phyloP scores from a whole-genome alignment of 2,329 filamentous ascomycete species.

The Aspergillus piperis region DNA sequence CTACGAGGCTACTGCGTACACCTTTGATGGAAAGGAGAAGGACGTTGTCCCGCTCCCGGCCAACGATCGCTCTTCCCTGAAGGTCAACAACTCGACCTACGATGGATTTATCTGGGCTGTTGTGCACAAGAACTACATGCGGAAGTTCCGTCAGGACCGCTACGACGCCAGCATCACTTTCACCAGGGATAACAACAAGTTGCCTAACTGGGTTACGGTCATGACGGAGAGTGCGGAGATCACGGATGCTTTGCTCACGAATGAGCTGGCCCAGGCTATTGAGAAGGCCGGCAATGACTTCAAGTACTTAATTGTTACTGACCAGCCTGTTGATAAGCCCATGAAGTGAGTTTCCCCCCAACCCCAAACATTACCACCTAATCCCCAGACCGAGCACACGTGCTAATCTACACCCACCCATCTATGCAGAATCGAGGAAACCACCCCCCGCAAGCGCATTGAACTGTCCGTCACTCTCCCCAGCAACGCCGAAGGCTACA shows the following conservation, averaged over 20 bases:
- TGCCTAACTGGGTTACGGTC: slow-evolving; percentile 85
- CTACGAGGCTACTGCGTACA: slow-evolving; percentile 75
- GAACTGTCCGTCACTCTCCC: slow-evolving; percentile 73
- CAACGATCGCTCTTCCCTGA: slow-evolving; percentile 60
- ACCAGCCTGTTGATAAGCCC: slow-evolving; percentile 87
- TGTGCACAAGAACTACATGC: slow-evolving; percentile 95
- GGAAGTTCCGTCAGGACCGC: slow-evolving; percentile 81
- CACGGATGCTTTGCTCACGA: slow-evolving; percentile 80
- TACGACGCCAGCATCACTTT: slow-evolving; percentile 92
- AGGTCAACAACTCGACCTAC: slow-evolving; percentile 62
- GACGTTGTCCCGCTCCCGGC: slow-evolving; percentile 69
- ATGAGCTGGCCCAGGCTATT: slow-evolving; percentile 81
- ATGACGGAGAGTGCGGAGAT: slow-evolving; percentile 98
- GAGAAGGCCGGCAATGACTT: slow-evolving; percentile 75
- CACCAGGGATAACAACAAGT: slow-evolving; percentile 88
- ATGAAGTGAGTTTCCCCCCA: slow-evolving; percentile 64
- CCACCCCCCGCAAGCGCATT: slow-evolving; percentile 80
- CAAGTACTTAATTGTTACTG: slow-evolving; percentile 84
- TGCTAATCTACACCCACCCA: background rate
- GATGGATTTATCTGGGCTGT: slow-evolving; percentile 94
- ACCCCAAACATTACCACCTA: background rate
- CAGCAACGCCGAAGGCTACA: slow-evolving; percentile 62
- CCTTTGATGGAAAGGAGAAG: slow-evolving; percentile 89
- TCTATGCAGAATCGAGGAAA: slow-evolving; percentile 72
- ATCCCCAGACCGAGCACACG: too few species aligned